A percentile compares a stretch with the other conserved stretches of the same genome.
These are phyloP conservation scores for Linum usitatissimum DNA, from an alignment of 345 rosid species.

Conservation along the genomic window DNA sequence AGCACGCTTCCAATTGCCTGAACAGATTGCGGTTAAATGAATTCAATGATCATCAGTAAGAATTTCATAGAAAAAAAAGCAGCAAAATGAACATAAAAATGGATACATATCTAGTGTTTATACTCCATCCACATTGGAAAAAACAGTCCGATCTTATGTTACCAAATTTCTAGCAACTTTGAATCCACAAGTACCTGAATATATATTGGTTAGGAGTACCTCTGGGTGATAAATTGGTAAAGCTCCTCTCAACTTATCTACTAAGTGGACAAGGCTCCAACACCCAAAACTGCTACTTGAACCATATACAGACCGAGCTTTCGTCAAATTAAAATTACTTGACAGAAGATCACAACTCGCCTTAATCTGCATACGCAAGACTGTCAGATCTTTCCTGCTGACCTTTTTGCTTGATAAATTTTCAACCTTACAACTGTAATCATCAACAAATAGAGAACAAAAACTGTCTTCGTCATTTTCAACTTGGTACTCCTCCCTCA, in stretches of 20 bases:
- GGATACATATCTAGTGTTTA: not conserved
- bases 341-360: constrained; percentile 19
- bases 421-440: constrained; percentile 10
- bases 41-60: constrained; percentile 14
- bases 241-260: constrained; percentile 43
- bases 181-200: constrained; percentile 46
- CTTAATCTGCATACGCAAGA: constrained; percentile 17
- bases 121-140: not conserved
- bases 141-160: not conserved
- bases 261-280: constrained; percentile 45
- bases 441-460: constrained; percentile 23
- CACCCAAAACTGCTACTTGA: constrained; percentile 24
- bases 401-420: constrained; percentile 15
- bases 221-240: constrained; percentile 68
- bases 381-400: constrained; percentile 17
- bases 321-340: constrained; percentile 22
- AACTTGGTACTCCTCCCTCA: constrained; percentile 17
- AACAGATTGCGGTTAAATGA: constrained; percentile 34
- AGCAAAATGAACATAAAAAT: not conserved
- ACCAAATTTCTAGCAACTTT: not conserved
- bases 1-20: constrained; percentile 91
- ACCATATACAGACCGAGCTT: constrained; percentile 18
- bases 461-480: constrained; percentile 15
- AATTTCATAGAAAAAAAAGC: constrained; percentile 5
- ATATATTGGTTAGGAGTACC: constrained; percentile 59